These are phyloP conservation scores for Phoma sp. DNA, from an alignment of 2,329 filamentous ascomycete genomes.

Conservation along the genomic window DNA sequence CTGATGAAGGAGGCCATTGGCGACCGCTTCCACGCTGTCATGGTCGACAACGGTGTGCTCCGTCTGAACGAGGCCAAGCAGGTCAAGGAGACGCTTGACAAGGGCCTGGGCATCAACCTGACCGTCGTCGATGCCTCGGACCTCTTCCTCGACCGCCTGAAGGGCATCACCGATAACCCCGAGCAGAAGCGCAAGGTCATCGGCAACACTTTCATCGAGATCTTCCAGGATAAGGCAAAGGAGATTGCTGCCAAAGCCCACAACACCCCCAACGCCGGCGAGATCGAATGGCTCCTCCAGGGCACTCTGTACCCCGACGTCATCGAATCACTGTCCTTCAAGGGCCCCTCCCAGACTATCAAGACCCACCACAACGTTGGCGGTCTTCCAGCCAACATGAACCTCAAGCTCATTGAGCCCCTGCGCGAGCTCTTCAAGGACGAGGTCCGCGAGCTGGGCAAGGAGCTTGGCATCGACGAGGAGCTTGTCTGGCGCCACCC, in stretches of 20 bases:
- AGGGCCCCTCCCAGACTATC: slow-evolving; percentile 73
- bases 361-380: slow-evolving; percentile 79
- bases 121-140: slow-evolving; percentile 83
- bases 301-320: slow-evolving; percentile 82
- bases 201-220: slow-evolving; percentile 77
- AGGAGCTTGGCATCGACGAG: slow-evolving; percentile 72
- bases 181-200: slow-evolving; percentile 94
- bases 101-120: slow-evolving; percentile 87
- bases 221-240: slow-evolving; percentile 82
- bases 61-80: slow-evolving; percentile 82
- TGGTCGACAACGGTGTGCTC: slow-evolving; percentile 87
- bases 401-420: slow-evolving; percentile 77
- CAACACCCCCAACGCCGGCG: slow-evolving; percentile 70
- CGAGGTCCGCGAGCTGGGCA: slow-evolving; percentile 74
- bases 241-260: slow-evolving; percentile 75
- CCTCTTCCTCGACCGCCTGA: slow-evolving; percentile 76
- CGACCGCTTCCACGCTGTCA: slow-evolving; percentile 81
- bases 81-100: slow-evolving; percentile 78
- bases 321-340: slow-evolving; percentile 75
- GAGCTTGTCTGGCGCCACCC: slow-evolving; percentile 81
- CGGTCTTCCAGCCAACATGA: slow-evolving; percentile 67
- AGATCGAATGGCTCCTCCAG: slow-evolving; percentile 86
- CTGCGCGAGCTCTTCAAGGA: slow-evolving; percentile 84
- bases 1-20: slow-evolving; percentile 88
- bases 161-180: slow-evolving; percentile 75